phyloP scores from a whole-genome alignment of 2,329 filamentous ascomycete genomes.

The Allantophomopsis cytisporea region DNA sequence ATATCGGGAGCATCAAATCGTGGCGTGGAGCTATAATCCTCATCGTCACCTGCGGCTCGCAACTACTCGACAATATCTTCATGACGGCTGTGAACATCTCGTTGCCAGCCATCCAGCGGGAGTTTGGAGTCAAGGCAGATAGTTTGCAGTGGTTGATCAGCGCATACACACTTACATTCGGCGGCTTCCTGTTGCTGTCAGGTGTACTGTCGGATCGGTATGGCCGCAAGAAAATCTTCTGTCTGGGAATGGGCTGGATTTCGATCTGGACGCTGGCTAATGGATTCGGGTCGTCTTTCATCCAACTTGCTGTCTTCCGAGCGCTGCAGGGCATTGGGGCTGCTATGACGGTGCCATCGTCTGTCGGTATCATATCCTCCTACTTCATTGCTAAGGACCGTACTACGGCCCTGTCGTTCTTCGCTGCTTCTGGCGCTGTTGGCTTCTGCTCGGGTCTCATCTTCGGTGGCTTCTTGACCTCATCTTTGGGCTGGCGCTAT shows the following conservation, averaged over 20 bases:
- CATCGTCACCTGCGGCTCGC: slow-evolving; percentile 25
- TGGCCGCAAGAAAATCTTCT: slow-evolving; percentile 23
- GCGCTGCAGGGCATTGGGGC: slow-evolving; percentile 30
- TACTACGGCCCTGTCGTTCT: slow-evolving; percentile 23
- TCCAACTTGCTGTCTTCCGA: slow-evolving; percentile 26
- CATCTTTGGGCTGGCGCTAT: slow-evolving; percentile 23
- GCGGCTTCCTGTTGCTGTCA: slow-evolving; percentile 19
- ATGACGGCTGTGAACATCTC: slow-evolving; percentile 27
- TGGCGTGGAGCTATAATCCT: slow-evolving; percentile 24
- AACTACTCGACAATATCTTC: slow-evolving; percentile 28
- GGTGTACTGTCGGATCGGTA: slow-evolving; percentile 23
- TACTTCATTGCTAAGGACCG: slow-evolving; percentile 24
- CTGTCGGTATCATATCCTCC: slow-evolving; percentile 28
- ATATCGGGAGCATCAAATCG: slow-evolving; percentile 21
- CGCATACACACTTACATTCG: slow-evolving; percentile 25
- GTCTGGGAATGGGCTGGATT: slow-evolving; percentile 21
- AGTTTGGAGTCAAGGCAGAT: slow-evolving; percentile 19
- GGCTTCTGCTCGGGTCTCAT: slow-evolving; percentile 25
- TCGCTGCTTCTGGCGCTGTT: slow-evolving; percentile 22
- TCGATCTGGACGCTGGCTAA: slow-evolving; percentile 21
- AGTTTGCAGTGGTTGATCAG: slow-evolving; percentile 27
- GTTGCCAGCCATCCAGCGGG: slow-evolving; percentile 23
- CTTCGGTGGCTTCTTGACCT: slow-evolving; percentile 23
- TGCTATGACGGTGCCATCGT: slow-evolving; percentile 30
- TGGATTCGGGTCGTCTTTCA: slow-evolving; percentile 26